Base-by-base conservation (phyloP, 805 yeast genomes). In the Candida methanosorbosa region DNA sequence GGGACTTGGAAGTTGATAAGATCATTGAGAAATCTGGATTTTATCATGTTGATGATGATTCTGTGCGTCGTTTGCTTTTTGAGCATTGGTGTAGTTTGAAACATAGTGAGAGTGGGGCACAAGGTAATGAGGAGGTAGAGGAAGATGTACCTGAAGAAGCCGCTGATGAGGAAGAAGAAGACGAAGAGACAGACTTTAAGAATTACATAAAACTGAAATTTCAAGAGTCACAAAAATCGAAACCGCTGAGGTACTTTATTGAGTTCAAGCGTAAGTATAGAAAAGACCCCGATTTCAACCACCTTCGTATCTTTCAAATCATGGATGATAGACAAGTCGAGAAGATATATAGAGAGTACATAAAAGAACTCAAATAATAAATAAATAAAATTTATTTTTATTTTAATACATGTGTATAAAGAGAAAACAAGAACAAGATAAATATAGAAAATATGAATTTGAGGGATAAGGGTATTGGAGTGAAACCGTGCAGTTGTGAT, bases 211-310 rank as follows among this genome's bases (percentile, higher is more conserved):
- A 31, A 6, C 5, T 28, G 5, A 4, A 9, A 4, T 6, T 36
- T 35, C 35, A 27, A 18, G 29, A 12, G 32, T 18, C 37, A 16
- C 38, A 28, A 33, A 36, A 36, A 21, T 22, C 14, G 19, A 38
- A 41, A 23, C 9, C 32, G 4, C 43, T 41, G 7, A 46, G 43
- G 22, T 50, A 43, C 37, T 56, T 45, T 38, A 46, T 52, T 11
- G 61, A 56, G 18, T 49, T 54, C 37, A 52, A 49, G 35, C 34
- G 56, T 8, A 42, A 43, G 28, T 41, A 33, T 33, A 39, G 42
- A 19, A 31, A 24, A 9, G 28, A 34, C 23, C 33, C 41, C 4
- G 37, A n/a, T 39, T 48, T 33, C 27, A 35, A 37, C 33, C 29
- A 20, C 5, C n/a, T 40, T n/a, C n/a, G n/a, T n/a, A n/a, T n/a